Evolutionary conservation across 1,284 basidiomycete genomes (phyloP), one percentile per base, ranked within the genome.

Genomic region (Ceratorhiza oryzae-sativae): DNA sequence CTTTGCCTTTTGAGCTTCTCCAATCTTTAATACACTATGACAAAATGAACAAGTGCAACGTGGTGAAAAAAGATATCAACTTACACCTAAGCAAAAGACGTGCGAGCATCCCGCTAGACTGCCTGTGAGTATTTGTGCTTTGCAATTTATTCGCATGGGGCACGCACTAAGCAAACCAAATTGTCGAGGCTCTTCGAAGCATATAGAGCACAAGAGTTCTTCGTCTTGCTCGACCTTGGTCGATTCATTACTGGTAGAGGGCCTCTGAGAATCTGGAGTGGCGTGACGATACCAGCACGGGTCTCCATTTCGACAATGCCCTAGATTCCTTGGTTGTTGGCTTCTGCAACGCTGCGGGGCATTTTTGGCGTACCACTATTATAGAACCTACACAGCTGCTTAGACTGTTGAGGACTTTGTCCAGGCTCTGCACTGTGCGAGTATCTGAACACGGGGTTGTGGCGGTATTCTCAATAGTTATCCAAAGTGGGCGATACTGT

Each of bases 111-210:
- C 75, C 27, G 60, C 75, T 76, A 59, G 6, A 60, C 1, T 18
- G 9, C 12, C 30, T 23, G 18, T 46, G 25, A 59, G 48, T 59
- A 30, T 39, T 13, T 39, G 8, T 39, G 8, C 36, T 39, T 39
- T 39, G 36, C 13, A 39, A 39, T n/a, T n/a, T n/a, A n/a, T n/a
- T n/a, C n/a, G n/a, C n/a, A n/a, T n/a, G n/a, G n/a, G n/a, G n/a
- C n/a, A 46, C 75, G 56, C 55, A 76, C 75, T 61, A 23, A 76
- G 63, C 32, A 76, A 71, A 23, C 75, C 75, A 58, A 73, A 76
- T 55, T 71, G 58, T 5, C 25, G 58, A 15, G 75, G 75, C 15
- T 49, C 73, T 36, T 76, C 74, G 60, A 72, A 76, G 48, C 75
- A 76, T 30, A 76, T 76, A 15, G 67, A 60, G 55, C 74, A 73